Percentiles rank a stretch among this genome's conserved stretches.
Evolutionary conservation across 805 yeast genomes (phyloP).

Genomic region (Pichia membranifaciens): DNA sequence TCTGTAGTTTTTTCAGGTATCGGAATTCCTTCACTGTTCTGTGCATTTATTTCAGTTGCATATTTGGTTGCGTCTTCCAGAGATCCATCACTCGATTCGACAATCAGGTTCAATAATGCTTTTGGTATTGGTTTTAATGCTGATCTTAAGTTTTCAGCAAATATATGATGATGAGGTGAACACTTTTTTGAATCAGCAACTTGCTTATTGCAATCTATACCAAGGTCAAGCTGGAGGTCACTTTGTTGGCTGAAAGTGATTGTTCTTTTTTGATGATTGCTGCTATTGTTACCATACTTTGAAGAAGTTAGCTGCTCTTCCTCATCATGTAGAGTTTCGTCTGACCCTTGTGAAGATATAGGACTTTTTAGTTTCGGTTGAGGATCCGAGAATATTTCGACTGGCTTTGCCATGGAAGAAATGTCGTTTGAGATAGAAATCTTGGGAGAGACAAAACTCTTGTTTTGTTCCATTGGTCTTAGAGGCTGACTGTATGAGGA

Average conservation of each 20-base stretch:
- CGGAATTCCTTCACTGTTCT: slow-evolving; percentile 56
- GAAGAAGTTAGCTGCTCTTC: background rate
- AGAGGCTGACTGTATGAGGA: background rate
- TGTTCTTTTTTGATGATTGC: background rate
- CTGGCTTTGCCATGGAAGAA: slow-evolving; percentile 4
- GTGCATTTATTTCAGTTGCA: slow-evolving; percentile 63
- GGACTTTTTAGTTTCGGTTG: slow-evolving; percentile 4
- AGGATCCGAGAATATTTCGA: slow-evolving; percentile 6
- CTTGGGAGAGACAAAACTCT: background rate
- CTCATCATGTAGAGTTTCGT: slow-evolving; percentile 6
- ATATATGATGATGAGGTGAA: slow-evolving; percentile 33
- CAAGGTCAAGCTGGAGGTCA: background rate
- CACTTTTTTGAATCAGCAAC: slow-evolving; percentile 26
- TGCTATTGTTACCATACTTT: background rate
- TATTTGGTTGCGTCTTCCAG: slow-evolving; percentile 60
- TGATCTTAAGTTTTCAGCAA: slow-evolving; percentile 28
- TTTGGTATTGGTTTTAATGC: slow-evolving; percentile 25
- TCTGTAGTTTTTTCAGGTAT: slow-evolving; percentile 54
- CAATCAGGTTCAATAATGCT: slow-evolving; percentile 41
- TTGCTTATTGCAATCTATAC: background rate
- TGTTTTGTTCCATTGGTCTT: background rate
- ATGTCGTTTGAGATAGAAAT: background rate
- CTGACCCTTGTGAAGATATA: slow-evolving; percentile 6
- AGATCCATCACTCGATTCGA: slow-evolving; percentile 56
- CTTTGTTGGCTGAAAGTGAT: background rate